Percentiles rank a stretch among this genome's conserved stretches.
Evolutionary conservation across 2,329 filamentous ascomycete genomes (phyloP).

Genomic region (Xylaria hypoxylon): DNA sequence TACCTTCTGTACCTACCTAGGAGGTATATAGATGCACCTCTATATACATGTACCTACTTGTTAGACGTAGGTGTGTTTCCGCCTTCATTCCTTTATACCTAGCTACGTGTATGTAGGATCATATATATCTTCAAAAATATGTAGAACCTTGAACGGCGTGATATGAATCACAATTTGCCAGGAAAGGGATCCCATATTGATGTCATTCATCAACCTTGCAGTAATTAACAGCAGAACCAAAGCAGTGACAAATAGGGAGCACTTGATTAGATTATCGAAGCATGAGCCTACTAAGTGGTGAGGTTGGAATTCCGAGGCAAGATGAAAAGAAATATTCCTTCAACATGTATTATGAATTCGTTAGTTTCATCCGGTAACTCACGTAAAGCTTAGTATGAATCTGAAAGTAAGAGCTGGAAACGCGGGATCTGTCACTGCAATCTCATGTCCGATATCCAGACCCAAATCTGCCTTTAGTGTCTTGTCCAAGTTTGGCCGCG

Average conservation of each 20-base stretch:
- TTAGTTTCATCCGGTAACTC: constrained; percentile 14
- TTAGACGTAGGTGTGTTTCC: too few relatives aligned
- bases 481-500: constrained; percentile 82
- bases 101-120: too few relatives aligned
- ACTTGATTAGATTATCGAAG: neutral
- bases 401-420: constrained; percentile 78
- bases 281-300: neutral
- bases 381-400: constrained; percentile 63
- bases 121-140: neutral
- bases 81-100: too few relatives aligned
- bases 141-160: neutral
- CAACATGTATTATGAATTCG: constrained; percentile 3
- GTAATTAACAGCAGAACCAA: neutral
- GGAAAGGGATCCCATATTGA: neutral
- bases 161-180: too few relatives aligned
- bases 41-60: too few relatives aligned
- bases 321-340: neutral
- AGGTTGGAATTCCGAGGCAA: neutral
- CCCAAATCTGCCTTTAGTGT: constrained; percentile 77
- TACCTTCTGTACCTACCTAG: neutral
- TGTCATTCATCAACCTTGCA: neutral
- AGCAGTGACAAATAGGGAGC: neutral
- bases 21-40: neutral
- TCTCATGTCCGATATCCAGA: constrained; percentile 82
- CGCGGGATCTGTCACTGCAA: constrained; percentile 93